phyloP scores from a whole-genome alignment of 805 yeast genomes.

The Yarrowia bubula region DNA sequence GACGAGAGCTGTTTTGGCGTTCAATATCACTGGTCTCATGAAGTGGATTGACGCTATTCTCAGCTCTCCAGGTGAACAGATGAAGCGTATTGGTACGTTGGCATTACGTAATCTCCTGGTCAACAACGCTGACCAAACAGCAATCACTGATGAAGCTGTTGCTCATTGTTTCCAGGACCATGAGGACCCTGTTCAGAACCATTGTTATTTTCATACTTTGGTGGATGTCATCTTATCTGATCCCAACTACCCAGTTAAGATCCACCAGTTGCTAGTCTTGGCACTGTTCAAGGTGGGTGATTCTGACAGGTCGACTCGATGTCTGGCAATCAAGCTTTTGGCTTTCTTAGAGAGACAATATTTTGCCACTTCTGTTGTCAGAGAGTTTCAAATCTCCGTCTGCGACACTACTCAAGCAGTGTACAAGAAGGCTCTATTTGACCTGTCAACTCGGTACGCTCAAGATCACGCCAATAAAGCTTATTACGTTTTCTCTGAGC shows the following conservation, averaged over 20 bases:
- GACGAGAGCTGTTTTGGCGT: constrained; percentile 56
- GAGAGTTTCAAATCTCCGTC: constrained; percentile 64
- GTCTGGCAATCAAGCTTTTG: constrained; percentile 69
- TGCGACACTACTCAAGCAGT: constrained; percentile 76
- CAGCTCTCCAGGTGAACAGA: constrained; percentile 52
- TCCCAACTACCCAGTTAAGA: constrained; percentile 50
- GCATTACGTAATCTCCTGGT: constrained; percentile 70
- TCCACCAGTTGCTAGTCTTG: constrained; percentile 68
- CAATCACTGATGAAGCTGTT: constrained; percentile 57
- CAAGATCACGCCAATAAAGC: constrained; percentile 55
- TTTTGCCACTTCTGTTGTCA: constrained; percentile 54
- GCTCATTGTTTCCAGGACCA: constrained; percentile 64
- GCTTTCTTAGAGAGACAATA: constrained; percentile 60
- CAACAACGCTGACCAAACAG: constrained; percentile 55
- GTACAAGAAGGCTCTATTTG: constrained; percentile 80
- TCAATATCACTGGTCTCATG: constrained; percentile 66
- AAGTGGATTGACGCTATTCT: constrained; percentile 80
- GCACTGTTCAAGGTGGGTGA: constrained; percentile 79
- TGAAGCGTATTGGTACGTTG: constrained; percentile 60
- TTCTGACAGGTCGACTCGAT: constrained; percentile 63
- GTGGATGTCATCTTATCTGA: constrained; percentile 60
- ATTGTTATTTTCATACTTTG: constrained; percentile 68
- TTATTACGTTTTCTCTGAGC: constrained; percentile 62
- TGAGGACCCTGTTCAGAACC: constrained; percentile 49
- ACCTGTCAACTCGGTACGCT: constrained; percentile 73